Evolutionary conservation across 2,329 filamentous ascomycete species (phyloP).

Genomic region (Mycocentrospora acerina): DNA sequence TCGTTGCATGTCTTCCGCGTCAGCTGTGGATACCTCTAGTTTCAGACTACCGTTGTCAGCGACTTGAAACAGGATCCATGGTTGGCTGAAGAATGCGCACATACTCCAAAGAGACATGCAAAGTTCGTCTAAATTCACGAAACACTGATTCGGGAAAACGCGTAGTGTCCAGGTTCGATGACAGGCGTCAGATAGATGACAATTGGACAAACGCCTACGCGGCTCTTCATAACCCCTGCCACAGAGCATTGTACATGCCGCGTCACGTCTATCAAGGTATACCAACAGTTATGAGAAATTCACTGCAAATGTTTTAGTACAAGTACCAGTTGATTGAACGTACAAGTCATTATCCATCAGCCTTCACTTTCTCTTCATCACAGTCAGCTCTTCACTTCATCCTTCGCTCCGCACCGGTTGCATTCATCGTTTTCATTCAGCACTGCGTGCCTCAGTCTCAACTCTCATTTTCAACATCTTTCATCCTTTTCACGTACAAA

Average conservation of each 20-base stretch:
- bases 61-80: conserved; percentile 7
- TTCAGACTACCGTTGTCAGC: conserved; percentile 7
- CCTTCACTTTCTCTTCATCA: conserved; percentile 7
- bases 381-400: conserved; percentile 3
- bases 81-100: neutral
- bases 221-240: conserved; percentile 2
- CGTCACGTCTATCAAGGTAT: conserved; percentile 2
- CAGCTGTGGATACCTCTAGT: conserved; percentile 10
- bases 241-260: conserved; percentile 1
- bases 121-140: conserved; percentile 1
- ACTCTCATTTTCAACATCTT: neutral
- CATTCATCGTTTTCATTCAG: conserved; percentile 4
- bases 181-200: conserved; percentile 12
- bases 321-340: no score
- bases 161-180: neutral
- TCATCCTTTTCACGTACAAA: neutral
- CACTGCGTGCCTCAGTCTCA: conserved; percentile 1
- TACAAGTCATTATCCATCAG: conserved; percentile 2
- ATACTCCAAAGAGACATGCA: neutral
- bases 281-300: no score
- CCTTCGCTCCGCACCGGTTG: conserved; percentile 8
- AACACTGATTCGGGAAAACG: conserved; percentile 4
- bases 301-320: no score
- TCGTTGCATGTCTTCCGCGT: conserved; percentile 1
- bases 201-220: conserved; percentile 2